Conservation (phyloP, 2,329 filamentous ascomycete genomes). For the Leptographium flavum region DNA sequence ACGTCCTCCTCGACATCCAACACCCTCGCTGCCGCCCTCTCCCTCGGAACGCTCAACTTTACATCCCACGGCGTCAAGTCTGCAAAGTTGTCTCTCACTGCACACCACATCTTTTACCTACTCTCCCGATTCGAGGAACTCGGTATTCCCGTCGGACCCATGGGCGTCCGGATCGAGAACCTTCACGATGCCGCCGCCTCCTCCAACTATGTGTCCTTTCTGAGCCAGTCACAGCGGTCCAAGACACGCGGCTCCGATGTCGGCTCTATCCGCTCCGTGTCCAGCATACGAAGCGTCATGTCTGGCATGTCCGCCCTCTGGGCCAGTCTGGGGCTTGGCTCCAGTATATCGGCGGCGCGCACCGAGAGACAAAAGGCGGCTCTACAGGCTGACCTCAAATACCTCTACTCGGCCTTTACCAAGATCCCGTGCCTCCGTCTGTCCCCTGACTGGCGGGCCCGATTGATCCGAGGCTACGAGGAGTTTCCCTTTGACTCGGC, state of each 20-base stretch:
- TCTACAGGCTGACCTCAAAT: constrained; percentile 76
- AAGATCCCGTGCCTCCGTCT: constrained; percentile 89
- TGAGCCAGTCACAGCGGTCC: constrained; percentile 68
- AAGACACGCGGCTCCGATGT: constrained; percentile 69
- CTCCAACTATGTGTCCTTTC: constrained; percentile 90
- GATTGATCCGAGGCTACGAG: constrained; percentile 83
- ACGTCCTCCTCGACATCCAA: constrained; percentile 57
- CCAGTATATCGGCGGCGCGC: constrained; percentile 65
- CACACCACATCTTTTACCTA: constrained; percentile 93
- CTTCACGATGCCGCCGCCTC: constrained; percentile 77
- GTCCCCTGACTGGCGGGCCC: constrained; percentile 83
- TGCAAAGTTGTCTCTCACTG: constrained; percentile 80
- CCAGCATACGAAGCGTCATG: constrained; percentile 93
- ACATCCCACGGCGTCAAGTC: constrained; percentile 76
- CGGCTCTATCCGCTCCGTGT: constrained; percentile 87
- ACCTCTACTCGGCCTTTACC: constrained; percentile 94
- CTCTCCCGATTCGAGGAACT: constrained; percentile 91
- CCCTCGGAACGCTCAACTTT: constrained; percentile 72
- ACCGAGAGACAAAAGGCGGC: constrained; percentile 83
- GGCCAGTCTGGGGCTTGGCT: constrained; percentile 73
- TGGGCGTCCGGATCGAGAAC: constrained; percentile 92
- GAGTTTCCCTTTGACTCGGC: constrained; percentile 97
- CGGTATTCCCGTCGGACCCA: constrained; percentile 77
- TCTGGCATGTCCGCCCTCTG: constrained; percentile 90
- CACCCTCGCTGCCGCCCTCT: constrained; percentile 71